A percentile compares a stretch with the other conserved stretches of the same genome.
These are phyloP conservation scores for Ceratocystiopsis sp. DNA, from an alignment of 2,329 filamentous ascomycete species.

Conservation along the genomic window DNA sequence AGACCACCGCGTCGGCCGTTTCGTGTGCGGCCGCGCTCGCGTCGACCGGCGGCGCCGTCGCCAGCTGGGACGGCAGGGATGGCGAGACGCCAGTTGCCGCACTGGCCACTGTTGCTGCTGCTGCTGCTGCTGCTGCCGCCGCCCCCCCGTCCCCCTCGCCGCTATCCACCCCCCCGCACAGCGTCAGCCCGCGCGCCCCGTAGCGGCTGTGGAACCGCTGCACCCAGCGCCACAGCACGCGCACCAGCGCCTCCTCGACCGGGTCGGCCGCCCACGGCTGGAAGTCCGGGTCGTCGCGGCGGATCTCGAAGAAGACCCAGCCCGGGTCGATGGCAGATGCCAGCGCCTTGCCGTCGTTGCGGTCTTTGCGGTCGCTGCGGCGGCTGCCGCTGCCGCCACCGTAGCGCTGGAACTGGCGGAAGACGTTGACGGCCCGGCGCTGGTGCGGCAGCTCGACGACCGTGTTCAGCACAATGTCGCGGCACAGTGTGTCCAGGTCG, in stretches of 20 bases:
- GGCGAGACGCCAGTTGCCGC: too few species aligned
- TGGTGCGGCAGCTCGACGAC: background rate
- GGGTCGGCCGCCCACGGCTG: background rate
- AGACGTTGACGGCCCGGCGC: background rate
- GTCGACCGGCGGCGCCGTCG: too few species aligned
- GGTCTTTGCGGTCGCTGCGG: too few species aligned
- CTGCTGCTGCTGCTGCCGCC: too few species aligned
- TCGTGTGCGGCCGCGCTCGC: too few species aligned
- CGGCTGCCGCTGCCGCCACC: too few species aligned
- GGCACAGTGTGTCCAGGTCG: background rate
- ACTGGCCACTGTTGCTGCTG: too few species aligned
- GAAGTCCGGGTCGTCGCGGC: background rate
- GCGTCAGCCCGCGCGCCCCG: background rate
- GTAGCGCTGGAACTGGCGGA: background rate
- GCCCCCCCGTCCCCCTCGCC: too few species aligned
- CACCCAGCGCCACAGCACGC: background rate
- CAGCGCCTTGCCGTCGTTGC: too few species aligned
- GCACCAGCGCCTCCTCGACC: background rate
- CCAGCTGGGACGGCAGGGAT: too few species aligned
- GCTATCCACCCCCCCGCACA: too few species aligned
- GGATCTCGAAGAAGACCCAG: background rate
- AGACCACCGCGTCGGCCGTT: background rate
- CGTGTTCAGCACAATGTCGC: background rate
- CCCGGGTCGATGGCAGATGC: background rate
- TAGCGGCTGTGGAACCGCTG: background rate